phyloP scores from a whole-genome alignment of 306 rosid species.

The Prunus fruticosa region DNA sequence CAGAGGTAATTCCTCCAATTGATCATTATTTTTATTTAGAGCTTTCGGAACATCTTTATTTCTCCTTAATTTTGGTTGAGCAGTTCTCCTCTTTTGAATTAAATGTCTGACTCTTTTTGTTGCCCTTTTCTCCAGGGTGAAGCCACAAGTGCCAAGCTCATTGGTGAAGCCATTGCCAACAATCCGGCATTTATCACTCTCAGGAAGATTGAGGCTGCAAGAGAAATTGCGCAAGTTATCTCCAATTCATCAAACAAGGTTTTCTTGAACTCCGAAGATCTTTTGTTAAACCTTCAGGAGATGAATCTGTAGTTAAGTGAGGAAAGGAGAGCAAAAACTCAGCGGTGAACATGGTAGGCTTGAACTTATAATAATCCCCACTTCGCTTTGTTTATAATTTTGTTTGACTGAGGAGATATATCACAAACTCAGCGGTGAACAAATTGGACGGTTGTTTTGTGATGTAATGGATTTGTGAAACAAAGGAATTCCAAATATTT shows the following conservation, averaged over 20 bases:
- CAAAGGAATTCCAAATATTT: background rate
- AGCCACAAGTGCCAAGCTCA: conserved; percentile 78
- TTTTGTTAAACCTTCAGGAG: conserved; percentile 69
- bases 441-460: background rate
- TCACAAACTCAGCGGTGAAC: background rate
- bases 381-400: background rate
- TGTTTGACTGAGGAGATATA: background rate
- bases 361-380: background rate
- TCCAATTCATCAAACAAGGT: conserved; percentile 63
- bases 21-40: background rate
- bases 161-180: conserved; percentile 77
- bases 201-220: conserved; percentile 90
- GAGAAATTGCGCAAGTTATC: conserved; percentile 71
- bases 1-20: conserved; percentile 44
- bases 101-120: background rate
- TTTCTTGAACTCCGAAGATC: conserved; percentile 62
- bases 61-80: no score
- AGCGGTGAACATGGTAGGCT: background rate
- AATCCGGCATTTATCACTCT: conserved; percentile 79
- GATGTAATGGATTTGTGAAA: background rate
- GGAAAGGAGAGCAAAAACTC: conserved; percentile 20
- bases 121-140: conserved; percentile 60
- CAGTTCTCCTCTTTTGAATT: background rate
- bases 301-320: conserved; percentile 41
- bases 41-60: background rate